These are phyloP conservation scores for Cadophora malorum DNA, from an alignment of 2,329 filamentous ascomycete species.

Conservation along the genomic window DNA sequence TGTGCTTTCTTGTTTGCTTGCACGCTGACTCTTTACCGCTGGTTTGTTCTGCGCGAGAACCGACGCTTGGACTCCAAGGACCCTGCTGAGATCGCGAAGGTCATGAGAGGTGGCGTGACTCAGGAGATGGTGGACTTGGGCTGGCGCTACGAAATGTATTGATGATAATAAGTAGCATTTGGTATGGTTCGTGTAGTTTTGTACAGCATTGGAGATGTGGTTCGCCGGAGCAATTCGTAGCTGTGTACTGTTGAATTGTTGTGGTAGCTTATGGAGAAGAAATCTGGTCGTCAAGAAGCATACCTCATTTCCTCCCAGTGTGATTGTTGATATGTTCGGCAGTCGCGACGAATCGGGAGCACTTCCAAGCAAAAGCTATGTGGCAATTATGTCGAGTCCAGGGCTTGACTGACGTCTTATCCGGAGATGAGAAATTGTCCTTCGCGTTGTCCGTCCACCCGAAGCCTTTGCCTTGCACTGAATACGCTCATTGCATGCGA, in stretches of 20 bases:
- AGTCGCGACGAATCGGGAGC: no score
- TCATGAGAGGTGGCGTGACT: constrained; percentile 50
- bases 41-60: constrained; percentile 49
- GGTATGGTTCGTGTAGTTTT: not conserved
- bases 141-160: constrained; percentile 55
- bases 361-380: no score
- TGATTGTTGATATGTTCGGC: no score
- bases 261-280: no score
- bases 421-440: not conserved
- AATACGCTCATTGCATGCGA: not conserved
- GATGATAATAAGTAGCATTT: constrained; percentile 15
- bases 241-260: not conserved
- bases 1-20: constrained; percentile 45
- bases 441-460: not conserved
- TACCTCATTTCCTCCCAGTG: no score
- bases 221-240: not conserved
- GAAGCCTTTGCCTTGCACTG: not conserved
- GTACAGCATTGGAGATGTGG: not conserved
- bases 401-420: not conserved
- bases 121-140: constrained; percentile 51
- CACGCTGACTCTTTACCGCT: constrained; percentile 49
- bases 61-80: constrained; percentile 48
- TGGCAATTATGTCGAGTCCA: not conserved
- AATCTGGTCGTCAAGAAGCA: no score
- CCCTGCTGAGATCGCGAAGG: constrained; percentile 48